Evolutionary conservation across 1,284 basidiomycete species (phyloP), one percentile per base, ranked within the genome.

Genomic region (Heliocybe sulcata): DNA sequence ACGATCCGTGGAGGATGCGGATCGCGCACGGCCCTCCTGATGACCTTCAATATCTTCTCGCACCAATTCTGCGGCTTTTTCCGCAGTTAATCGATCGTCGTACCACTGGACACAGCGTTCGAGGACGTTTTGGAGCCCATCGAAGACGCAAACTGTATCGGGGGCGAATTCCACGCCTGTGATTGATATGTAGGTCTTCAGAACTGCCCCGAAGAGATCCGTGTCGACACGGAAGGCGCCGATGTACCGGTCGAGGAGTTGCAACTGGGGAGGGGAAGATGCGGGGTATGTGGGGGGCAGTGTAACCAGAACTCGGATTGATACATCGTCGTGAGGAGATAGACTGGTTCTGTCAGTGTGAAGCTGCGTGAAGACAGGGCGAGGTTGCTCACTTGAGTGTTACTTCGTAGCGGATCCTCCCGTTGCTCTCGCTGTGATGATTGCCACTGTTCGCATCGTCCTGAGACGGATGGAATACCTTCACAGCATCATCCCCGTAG

Each of bases 241-340:
- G 29, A 96, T 80, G 68, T 95, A 96, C 45, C 84, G 80, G 2
- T 92, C 94, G 23, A 95, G 76, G 0, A 96, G 78, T 65, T 94
- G 91, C 0, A 95, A 75, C 63, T 93, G 90, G 1, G 92, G 92
- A 9, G 90, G 81, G 11, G 82, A 77, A 1, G 76, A 68, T 8
- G 77, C 67, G 0, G 93, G 93, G 67, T 96, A 95, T 2, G 78
- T 76, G 8, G 75, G 70, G 3, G 90, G 82, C 2, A 94, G 69
- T 23, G 90, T 90, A 35, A 93, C 86, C 3, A 93, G 76, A 16
- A 94, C 64, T 53, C 79, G 76, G 53, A 92, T 73, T 6, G 74
- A 67, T 23, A 85, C 68, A 22, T 81, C 77, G 59, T 84, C 79
- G 59, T 83, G 82, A 38, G 81, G 70, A 52, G 77, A 74, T 51